Conservation (phyloP, 768 basidiomycete genomes). For the Gelatoporia subvermispora region DNA sequence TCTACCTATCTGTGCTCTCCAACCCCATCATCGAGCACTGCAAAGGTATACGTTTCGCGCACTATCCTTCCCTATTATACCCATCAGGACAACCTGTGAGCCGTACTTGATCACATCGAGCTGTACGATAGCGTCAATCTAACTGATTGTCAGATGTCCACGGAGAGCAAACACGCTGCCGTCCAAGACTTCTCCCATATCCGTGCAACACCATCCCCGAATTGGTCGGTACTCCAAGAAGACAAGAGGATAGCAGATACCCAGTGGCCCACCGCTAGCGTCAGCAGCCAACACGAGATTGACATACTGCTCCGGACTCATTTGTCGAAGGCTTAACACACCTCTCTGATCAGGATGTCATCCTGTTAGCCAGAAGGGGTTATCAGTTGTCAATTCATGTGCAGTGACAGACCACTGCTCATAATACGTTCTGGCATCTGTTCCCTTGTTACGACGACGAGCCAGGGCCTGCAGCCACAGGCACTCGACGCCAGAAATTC, state of each 20-base stretch:
- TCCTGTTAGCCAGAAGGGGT: too few relatives aligned
- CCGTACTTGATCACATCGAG: not conserved
- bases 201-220: conserved; percentile 67
- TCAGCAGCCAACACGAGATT: too few relatives aligned
- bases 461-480: too few relatives aligned
- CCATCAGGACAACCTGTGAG: conserved; percentile 3
- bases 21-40: conserved; percentile 83
- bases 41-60: conserved; percentile 52
- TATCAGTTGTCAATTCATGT: too few relatives aligned
- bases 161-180: conserved; percentile 37
- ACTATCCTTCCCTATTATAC: conserved; percentile 46
- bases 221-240: conserved; percentile 45
- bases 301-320: too few relatives aligned
- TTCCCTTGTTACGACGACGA: too few relatives aligned
- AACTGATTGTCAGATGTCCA: not conserved
- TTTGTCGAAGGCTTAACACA: too few relatives aligned
- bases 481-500: too few relatives aligned
- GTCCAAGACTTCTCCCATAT: conserved; percentile 89
- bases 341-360: too few relatives aligned
- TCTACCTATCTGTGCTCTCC: conserved; percentile 63
- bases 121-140: too few relatives aligned
- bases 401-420: too few relatives aligned
- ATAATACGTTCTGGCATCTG: too few relatives aligned
- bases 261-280: conserved; percentile 5
- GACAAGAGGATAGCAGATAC: conserved; percentile 5